phyloP scores from a whole-genome alignment of 2,329 filamentous ascomycete species.

The Hortaea sp. region DNA sequence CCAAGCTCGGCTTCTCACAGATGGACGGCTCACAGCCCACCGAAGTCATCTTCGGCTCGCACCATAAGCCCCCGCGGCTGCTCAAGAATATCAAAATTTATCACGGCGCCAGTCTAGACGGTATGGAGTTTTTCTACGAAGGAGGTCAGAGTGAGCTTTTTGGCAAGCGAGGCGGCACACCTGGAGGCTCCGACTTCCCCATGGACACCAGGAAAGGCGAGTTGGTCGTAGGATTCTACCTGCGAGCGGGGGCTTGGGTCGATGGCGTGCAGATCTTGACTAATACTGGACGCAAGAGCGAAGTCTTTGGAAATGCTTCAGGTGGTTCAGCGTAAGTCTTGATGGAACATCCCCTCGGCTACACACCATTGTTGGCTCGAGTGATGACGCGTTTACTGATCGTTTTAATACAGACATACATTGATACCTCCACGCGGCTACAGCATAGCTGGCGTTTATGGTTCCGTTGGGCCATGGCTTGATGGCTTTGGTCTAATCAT shows the following conservation, averaged over 20 bases:
- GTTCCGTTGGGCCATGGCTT: slow-evolving; percentile 69
- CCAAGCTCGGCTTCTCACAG: slow-evolving; percentile 60
- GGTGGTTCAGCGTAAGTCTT: slow-evolving; percentile 71
- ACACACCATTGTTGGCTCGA: too few species aligned
- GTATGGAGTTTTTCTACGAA: slow-evolving; percentile 88
- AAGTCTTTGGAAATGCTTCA: slow-evolving; percentile 68
- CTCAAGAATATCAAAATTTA: slow-evolving; percentile 67
- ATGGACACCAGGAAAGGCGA: slow-evolving; percentile 80
- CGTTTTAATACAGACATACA: slow-evolving; percentile 52
- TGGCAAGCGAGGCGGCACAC: slow-evolving; percentile 65
- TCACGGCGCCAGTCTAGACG: slow-evolving; percentile 67
- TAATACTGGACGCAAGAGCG: slow-evolving; percentile 74
- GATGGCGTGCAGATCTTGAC: slow-evolving; percentile 87
- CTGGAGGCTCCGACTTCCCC: slow-evolving; percentile 62
- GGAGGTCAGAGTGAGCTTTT: slow-evolving; percentile 77
- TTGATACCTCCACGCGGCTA: slow-evolving; percentile 85
- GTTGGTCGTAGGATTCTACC: slow-evolving; percentile 73
- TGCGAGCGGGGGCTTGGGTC: slow-evolving; percentile 72
- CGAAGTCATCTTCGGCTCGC: slow-evolving; percentile 62
- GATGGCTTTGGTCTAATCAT: slow-evolving; percentile 80
- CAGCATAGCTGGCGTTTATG: slow-evolving; percentile 76
- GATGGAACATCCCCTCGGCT: background rate
- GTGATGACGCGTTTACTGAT: background rate
- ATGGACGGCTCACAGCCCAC: slow-evolving; percentile 60
- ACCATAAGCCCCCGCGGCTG: slow-evolving; percentile 49